Evolutionary conservation across 306 rosid species (phyloP).

Genomic region (Crotalaria pallida): DNA sequence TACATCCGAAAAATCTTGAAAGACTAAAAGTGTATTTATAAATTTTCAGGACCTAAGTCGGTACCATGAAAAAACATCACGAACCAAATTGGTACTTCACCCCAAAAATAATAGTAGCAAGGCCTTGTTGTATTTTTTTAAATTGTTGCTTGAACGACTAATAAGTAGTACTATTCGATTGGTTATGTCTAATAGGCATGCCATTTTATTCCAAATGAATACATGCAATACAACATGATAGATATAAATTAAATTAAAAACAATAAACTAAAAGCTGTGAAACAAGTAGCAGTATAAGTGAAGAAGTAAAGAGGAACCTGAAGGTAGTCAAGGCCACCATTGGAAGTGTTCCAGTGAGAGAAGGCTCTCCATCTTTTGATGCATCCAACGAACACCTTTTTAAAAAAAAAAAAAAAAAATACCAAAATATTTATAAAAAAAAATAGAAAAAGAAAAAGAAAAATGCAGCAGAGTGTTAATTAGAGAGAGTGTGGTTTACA

Average conservation of each 20-base stretch:
- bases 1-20: too few species aligned
- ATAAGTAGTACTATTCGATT: too few species aligned
- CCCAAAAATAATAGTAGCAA: too few species aligned
- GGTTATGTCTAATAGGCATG: too few species aligned
- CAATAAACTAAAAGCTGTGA: not conserved
- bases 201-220: not conserved
- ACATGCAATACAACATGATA: not conserved
- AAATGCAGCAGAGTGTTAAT: not conserved
- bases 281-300: not conserved
- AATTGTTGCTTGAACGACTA: too few species aligned
- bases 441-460: not conserved
- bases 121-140: too few species aligned
- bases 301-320: slow-evolving; percentile 40
- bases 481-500: slow-evolving; percentile 16
- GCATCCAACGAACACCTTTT: slow-evolving; percentile 68
- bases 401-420: not conserved
- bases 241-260: not conserved
- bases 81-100: too few species aligned
- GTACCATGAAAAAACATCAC: too few species aligned
- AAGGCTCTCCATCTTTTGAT: slow-evolving; percentile 57
- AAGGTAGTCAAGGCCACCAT: slow-evolving; percentile 74
- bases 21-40: too few species aligned
- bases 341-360: slow-evolving; percentile 61
- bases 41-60: too few species aligned
- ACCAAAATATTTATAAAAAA: too few species aligned